Evolutionary conservation across 306 rosid species (phyloP), one percentile per base, ranked within the genome.

Genomic region (Aeschynomene evenia): DNA sequence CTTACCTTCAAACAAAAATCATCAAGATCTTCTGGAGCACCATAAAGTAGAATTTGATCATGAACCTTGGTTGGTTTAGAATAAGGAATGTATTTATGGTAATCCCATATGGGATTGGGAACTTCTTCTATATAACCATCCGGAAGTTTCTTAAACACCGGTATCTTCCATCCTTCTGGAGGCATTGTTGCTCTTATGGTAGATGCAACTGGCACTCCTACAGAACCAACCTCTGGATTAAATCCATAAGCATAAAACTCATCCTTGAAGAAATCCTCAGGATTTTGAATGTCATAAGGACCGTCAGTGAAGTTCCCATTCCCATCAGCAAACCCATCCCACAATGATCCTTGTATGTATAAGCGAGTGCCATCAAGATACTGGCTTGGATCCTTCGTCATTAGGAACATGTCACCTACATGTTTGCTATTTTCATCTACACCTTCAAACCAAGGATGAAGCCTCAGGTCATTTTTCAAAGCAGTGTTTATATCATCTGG

Each of bases 261-360:
- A 57, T 79, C 83, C 76, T 79, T 77, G 80, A 90, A 90, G 82
- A 86, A 93, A 77, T 79, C 83, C 85, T 90, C 98, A 1, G 98
- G 93, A 75, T 88, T 80, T 81, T 90, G 98, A 75, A 93, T 93
- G 78, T 86, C 97, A 39, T 93, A 90, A 72, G 98, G 98, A 60
- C 98, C 98, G 72, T 90, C 98, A 53, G 88, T 77, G 76, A 84
- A 93, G 77, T 78, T 72, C 62, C 98, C 98, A 70, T 72, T 83
- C 68, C 98, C 97, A 82, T 90, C 77, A 60, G 97, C 97, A 85
- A 93, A 93, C 46, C 97, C 97, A 73, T 90, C 96, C 97, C 98
- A 93, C 85, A 93, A 50, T 54, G 98, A 93, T 57, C 97, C 98
- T 82, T 78, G 82, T 58, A 93, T 63, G 69, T 93, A 93, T 79